phyloP scores from a whole-genome alignment of 768 basidiomycete species.

The Podaxis sp. region DNA sequence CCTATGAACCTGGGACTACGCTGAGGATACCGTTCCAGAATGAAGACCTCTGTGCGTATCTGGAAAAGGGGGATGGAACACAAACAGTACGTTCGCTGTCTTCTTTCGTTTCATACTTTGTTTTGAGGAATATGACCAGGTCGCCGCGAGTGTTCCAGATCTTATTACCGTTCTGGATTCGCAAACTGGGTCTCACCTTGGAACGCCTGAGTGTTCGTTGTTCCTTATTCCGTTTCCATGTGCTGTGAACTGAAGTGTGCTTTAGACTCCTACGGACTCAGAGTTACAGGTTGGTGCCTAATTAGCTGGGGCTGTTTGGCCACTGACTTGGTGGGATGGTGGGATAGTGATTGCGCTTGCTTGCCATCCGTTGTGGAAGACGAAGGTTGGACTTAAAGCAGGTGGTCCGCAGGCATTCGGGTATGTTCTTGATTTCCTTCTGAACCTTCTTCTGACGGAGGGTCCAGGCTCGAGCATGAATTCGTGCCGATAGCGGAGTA shows the following conservation, averaged over 20 bases:
- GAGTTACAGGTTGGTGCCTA: conserved; percentile 48
- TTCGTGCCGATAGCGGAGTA: conserved; percentile 42
- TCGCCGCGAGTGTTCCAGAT: conserved; percentile 62
- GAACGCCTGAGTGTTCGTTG: conserved; percentile 49
- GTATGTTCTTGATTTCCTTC: conserved; percentile 23
- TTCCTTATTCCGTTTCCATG: neutral
- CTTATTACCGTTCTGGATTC: conserved; percentile 64
- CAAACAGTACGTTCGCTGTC: conserved; percentile 18
- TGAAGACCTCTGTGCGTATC: conserved; percentile 55
- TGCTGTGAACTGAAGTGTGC: neutral
- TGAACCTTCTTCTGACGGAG: neutral
- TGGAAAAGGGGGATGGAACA: conserved; percentile 31
- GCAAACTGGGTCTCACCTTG: conserved; percentile 59
- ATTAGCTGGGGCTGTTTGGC: neutral
- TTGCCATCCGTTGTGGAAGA: conserved; percentile 55
- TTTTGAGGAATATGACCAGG: conserved; percentile 23
- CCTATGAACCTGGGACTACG: conserved; percentile 25
- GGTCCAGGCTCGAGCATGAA: conserved; percentile 26
- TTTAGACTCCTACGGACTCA: conserved; percentile 51
- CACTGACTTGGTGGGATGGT: neutral
- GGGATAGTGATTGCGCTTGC: conserved; percentile 33
- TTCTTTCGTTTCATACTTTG: neutral
- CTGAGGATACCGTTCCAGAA: conserved; percentile 62
- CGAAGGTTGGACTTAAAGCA: conserved; percentile 44
- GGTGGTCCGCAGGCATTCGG: conserved; percentile 58